phyloP scores from a whole-genome alignment of 2,329 filamentous ascomycete genomes.

The Stenocarpella maydis region DNA sequence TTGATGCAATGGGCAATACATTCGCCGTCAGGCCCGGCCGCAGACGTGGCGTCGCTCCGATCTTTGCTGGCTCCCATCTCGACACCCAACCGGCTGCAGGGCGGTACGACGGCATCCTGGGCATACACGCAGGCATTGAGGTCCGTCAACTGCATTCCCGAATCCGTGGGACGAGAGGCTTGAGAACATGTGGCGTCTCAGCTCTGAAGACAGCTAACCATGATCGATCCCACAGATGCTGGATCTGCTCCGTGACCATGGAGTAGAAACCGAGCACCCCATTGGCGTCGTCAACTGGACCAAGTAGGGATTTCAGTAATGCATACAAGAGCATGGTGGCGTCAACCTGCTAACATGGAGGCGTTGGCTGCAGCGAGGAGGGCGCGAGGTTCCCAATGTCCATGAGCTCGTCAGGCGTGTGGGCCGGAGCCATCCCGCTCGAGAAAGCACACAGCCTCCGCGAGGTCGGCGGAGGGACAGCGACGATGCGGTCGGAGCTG shows the following conservation, averaged over 20 bases:
- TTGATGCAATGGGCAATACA: slow-evolving; percentile 83
- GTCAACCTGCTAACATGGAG: neutral
- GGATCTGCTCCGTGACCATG: slow-evolving; percentile 70
- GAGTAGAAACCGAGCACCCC: slow-evolving; percentile 73
- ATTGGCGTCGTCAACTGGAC: slow-evolving; percentile 83
- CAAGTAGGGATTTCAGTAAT: too few relatives aligned
- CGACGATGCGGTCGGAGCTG: slow-evolving; percentile 73
- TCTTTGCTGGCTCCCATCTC: slow-evolving; percentile 75
- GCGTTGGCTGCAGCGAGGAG: slow-evolving; percentile 67
- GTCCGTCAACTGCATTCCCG: too few relatives aligned
- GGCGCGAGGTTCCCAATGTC: slow-evolving; percentile 80
- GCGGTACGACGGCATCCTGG: slow-evolving; percentile 80
- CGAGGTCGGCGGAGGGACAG: slow-evolving; percentile 67
- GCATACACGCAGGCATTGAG: slow-evolving; percentile 76
- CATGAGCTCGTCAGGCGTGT: slow-evolving; percentile 79
- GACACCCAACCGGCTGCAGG: slow-evolving; percentile 72
- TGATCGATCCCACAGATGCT: slow-evolving; percentile 60
- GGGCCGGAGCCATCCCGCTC: slow-evolving; percentile 73
- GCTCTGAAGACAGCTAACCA: neutral
- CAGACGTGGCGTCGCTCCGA: slow-evolving; percentile 64
- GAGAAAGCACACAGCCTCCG: slow-evolving; percentile 66
- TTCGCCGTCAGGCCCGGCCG: slow-evolving; percentile 76
- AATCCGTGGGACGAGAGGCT: too few relatives aligned
- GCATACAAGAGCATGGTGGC: neutral
- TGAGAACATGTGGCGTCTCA: too few relatives aligned